These are phyloP conservation scores for Pseudonitzschia pungens DNA, from an alignment of 108 stramenopile genomes.

Conservation along the genomic window DNA sequence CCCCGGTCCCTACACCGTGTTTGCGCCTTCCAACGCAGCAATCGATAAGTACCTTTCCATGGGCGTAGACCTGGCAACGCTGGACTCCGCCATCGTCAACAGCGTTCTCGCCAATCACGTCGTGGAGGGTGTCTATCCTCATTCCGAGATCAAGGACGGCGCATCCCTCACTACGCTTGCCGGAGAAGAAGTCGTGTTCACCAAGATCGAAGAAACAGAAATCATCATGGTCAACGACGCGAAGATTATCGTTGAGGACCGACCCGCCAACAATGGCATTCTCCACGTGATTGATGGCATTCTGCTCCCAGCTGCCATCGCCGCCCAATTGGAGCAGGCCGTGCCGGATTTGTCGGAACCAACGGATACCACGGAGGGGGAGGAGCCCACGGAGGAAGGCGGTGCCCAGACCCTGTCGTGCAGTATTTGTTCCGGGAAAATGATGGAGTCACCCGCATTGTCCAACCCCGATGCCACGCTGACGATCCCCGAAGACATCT, in stretches of 20 bases:
- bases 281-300: conserved; percentile 14
- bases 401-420: not conserved
- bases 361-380: too few relatives aligned
- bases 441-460: too few relatives aligned
- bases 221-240: conserved; percentile 1
- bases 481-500: not conserved
- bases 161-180: conserved; percentile 10
- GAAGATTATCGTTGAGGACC: not conserved
- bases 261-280: conserved; percentile 15
- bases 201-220: not conserved
- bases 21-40: conserved; percentile 1
- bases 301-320: not conserved
- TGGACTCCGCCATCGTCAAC: not conserved
- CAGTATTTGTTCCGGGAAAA: not conserved
- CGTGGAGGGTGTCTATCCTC: conserved; percentile 11
- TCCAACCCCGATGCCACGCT: not conserved
- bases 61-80: not conserved
- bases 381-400: not conserved
- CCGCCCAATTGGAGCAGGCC: too few relatives aligned
- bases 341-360: too few relatives aligned
- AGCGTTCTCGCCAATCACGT: not conserved
- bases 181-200: conserved; percentile 12
- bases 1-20: not conserved
- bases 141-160: conserved; percentile 2
- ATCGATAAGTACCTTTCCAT: not conserved